Percentiles rank a stretch among this genome's conserved stretches.
Conservation (phyloP, 306 rosid species). For the Purshia tridentata region DNA sequence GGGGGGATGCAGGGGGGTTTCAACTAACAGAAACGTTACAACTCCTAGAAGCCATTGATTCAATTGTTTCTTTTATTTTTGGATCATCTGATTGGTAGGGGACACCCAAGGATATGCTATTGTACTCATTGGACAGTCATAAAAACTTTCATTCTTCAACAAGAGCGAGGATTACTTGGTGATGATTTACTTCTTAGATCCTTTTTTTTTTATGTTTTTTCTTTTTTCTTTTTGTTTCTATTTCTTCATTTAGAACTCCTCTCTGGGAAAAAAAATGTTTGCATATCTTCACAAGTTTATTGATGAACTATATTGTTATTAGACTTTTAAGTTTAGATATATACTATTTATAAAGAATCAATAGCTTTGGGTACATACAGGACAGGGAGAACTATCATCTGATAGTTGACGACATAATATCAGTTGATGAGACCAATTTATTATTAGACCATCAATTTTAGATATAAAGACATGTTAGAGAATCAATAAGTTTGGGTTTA, state of each 20-base stretch:
- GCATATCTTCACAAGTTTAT: background rate
- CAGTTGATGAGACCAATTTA: constrained; percentile 6
- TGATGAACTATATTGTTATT: background rate
- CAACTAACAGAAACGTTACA: background rate
- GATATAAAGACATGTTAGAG: background rate
- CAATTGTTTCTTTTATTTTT: background rate
- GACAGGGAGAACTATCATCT: background rate
- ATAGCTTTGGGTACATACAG: background rate
- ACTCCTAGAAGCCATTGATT: constrained; percentile 1
- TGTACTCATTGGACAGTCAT: no score
- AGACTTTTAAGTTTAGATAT: background rate
- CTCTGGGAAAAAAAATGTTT: no score
- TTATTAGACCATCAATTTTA: background rate
- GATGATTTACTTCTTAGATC: no score
- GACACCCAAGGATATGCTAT: background rate
- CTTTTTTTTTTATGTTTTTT: no score
- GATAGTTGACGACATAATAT: background rate
- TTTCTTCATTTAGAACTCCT: no score
- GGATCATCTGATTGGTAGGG: background rate
- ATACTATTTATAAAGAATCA: background rate
- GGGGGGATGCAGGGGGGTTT: background rate
- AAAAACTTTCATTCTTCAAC: no score
- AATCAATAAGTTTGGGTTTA: background rate
- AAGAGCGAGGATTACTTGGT: no score
- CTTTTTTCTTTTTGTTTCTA: no score